Percentiles rank a stretch among this genome's conserved stretches.
These are phyloP conservation scores for Discostella stelligeroides DNA, from an alignment of 108 stramenopile species.

Conservation along the genomic window DNA sequence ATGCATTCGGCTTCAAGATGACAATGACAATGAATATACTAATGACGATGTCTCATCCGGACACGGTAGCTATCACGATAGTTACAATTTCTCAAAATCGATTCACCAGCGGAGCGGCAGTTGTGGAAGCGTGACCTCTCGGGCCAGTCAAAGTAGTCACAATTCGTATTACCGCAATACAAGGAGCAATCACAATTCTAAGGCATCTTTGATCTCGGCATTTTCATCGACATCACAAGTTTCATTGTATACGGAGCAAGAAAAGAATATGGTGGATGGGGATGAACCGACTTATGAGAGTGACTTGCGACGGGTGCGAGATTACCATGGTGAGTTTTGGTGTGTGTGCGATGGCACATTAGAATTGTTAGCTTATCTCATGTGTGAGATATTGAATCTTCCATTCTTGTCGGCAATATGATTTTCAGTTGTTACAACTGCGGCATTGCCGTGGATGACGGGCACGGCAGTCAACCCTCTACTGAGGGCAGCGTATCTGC, in stretches of 20 bases:
- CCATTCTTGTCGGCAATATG: not conserved
- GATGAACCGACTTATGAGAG: constrained; percentile 42
- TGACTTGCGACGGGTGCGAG: constrained; percentile 38
- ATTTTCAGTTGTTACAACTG: constrained; percentile 59
- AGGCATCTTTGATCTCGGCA: constrained; percentile 4
- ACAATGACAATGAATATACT: constrained; percentile 12
- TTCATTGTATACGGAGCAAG: constrained; percentile 24
- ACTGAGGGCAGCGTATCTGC: constrained; percentile 62
- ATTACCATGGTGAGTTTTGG: constrained; percentile 28
- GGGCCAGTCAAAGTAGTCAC: constrained; percentile 3
- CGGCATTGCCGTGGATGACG: constrained; percentile 84
- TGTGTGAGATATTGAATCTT: not conserved
- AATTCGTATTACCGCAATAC: not conserved
- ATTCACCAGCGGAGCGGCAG: not conserved
- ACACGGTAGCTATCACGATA: constrained; percentile 10
- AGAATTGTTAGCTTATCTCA: constrained; percentile 12
- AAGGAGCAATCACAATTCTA: not conserved
- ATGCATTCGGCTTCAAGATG: constrained; percentile 20
- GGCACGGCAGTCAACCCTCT: constrained; percentile 78
- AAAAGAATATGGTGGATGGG: constrained; percentile 42
- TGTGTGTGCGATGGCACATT: no score
- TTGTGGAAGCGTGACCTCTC: not conserved
- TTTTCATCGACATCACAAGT: constrained; percentile 13
- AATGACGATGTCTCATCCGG: constrained; percentile 10
- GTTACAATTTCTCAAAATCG: constrained; percentile 9